A percentile compares a stretch with the other conserved stretches of the same genome.
These are phyloP conservation scores for Bipolaris sorokiniana DNA, from an alignment of 2,329 filamentous ascomycete species.

Conservation along the genomic window DNA sequence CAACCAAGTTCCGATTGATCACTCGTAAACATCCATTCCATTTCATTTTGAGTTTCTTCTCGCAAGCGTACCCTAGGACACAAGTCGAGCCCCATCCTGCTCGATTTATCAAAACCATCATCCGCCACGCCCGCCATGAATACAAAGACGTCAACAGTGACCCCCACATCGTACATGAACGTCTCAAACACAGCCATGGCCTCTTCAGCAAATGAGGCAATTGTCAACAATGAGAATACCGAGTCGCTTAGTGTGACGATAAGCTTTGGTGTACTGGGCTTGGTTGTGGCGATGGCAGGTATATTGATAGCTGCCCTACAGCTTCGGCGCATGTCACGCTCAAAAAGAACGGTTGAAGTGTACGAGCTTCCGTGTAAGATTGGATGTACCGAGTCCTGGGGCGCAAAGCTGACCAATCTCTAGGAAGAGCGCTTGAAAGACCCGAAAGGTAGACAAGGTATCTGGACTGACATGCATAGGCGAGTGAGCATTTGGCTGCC, in stretches of 20 bases:
- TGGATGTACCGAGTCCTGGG: not conserved
- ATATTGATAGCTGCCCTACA: slow-evolving; percentile 5
- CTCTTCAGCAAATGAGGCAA: not conserved
- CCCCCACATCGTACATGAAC: not conserved
- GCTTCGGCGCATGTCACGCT: slow-evolving; percentile 8
- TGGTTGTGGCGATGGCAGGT: slow-evolving; percentile 4
- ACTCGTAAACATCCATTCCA: not conserved
- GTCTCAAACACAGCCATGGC: not conserved
- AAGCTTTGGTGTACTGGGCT: slow-evolving; percentile 5
- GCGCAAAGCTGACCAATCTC: not conserved
- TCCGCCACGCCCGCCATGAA: not conserved
- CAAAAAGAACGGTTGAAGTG: not conserved
- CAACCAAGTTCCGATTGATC: not conserved
- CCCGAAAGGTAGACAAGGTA: not conserved
- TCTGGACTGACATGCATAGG: not conserved
- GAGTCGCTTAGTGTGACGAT: not conserved
- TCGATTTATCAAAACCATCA: not conserved
- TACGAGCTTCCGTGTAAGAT: slow-evolving; percentile 5
- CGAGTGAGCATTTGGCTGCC: no score
- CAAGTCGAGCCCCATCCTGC: no score
- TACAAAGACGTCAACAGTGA: not conserved
- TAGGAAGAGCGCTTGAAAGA: not conserved
- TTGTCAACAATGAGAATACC: not conserved
- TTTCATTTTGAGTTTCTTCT: not conserved
- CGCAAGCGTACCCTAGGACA: not conserved